Evolutionary conservation across 2,329 filamentous ascomycete species (phyloP).

Genomic region (Talaromyces funiculosus): DNA sequence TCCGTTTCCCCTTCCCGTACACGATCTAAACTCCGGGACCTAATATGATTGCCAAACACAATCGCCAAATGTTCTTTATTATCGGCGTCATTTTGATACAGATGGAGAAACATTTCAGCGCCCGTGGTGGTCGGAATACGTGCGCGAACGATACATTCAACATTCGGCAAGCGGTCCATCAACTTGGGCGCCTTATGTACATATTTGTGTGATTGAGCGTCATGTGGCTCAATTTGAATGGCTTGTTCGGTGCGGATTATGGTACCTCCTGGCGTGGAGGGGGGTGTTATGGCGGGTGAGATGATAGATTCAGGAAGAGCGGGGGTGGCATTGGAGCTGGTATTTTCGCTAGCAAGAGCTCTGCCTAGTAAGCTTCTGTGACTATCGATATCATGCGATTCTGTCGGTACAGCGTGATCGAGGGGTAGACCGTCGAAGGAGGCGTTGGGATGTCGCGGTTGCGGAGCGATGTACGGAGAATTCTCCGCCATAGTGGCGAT

Average conservation of each 20-base stretch:
- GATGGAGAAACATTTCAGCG: slow-evolving; percentile 92
- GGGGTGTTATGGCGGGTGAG: slow-evolving; percentile 50
- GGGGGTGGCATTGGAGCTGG: slow-evolving; percentile 29
- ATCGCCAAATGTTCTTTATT: slow-evolving; percentile 96
- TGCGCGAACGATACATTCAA: slow-evolving; percentile 91
- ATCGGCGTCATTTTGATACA: slow-evolving; percentile 89
- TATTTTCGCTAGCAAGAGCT: slow-evolving; percentile 18
- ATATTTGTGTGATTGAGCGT: slow-evolving; percentile 27
- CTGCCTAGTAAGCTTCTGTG: slow-evolving; percentile 16
- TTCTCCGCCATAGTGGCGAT: slow-evolving; percentile 46
- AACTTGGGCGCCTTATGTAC: slow-evolving; percentile 59
- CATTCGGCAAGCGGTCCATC: slow-evolving; percentile 68
- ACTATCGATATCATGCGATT: slow-evolving; percentile 16
- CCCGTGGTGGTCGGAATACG: slow-evolving; percentile 89
- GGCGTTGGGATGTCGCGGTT: slow-evolving; percentile 23
- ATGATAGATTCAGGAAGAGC: slow-evolving; percentile 49
- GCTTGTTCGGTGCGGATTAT: slow-evolving; percentile 25
- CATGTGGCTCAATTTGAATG: neutral
- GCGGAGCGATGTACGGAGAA: slow-evolving; percentile 45
- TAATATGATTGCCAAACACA: slow-evolving; percentile 84
- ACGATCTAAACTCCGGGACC: slow-evolving; percentile 56
- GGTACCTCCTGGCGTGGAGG: slow-evolving; percentile 38
- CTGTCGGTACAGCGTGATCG: slow-evolving; percentile 8
- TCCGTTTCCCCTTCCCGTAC: slow-evolving; percentile 44
- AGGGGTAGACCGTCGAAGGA: slow-evolving; percentile 21